phyloP scores from a whole-genome alignment of 495 filamentous ascomycete species.

The Apodospora peruviana region DNA sequence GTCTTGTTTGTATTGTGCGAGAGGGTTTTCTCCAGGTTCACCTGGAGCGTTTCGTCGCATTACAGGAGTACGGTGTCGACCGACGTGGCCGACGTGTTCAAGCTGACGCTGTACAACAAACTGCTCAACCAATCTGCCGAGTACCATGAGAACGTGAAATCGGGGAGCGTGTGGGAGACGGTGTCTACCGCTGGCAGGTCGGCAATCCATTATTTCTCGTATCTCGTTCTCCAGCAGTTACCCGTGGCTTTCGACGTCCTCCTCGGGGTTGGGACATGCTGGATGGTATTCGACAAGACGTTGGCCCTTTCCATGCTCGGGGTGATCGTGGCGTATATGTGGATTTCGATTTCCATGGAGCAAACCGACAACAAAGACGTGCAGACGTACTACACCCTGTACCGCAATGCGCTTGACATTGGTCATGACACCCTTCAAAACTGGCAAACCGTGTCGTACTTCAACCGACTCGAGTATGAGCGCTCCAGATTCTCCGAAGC shows the following conservation, averaged over 20 bases:
- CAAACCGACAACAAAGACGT: neutral
- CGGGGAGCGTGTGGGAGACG: conserved; percentile 1
- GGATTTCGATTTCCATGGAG: neutral
- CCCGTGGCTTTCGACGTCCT: neutral
- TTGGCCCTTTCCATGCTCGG: conserved; percentile 1
- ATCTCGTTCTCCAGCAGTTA: neutral
- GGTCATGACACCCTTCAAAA: conserved; percentile 4
- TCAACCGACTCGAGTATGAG: conserved; percentile 3
- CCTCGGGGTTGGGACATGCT: conserved; percentile 1
- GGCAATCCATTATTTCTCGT: neutral
- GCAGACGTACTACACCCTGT: neutral
- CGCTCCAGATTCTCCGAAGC: neutral
- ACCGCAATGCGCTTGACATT: neutral
- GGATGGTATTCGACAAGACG: conserved; percentile 1
- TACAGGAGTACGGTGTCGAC: neutral
- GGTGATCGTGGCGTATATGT: neutral
- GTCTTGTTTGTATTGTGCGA: neutral
- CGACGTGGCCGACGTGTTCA: neutral
- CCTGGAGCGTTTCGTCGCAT: neutral
- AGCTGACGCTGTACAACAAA: conserved; percentile 6
- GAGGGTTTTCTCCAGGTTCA: neutral
- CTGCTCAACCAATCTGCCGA: conserved; percentile 1
- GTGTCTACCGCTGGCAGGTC: neutral
- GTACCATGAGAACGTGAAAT: conserved; percentile 3
- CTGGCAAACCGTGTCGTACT: conserved; percentile 10